phyloP scores from a whole-genome alignment of 495 filamentous ascomycete genomes.

The Lasiosphaeria ovina region DNA sequence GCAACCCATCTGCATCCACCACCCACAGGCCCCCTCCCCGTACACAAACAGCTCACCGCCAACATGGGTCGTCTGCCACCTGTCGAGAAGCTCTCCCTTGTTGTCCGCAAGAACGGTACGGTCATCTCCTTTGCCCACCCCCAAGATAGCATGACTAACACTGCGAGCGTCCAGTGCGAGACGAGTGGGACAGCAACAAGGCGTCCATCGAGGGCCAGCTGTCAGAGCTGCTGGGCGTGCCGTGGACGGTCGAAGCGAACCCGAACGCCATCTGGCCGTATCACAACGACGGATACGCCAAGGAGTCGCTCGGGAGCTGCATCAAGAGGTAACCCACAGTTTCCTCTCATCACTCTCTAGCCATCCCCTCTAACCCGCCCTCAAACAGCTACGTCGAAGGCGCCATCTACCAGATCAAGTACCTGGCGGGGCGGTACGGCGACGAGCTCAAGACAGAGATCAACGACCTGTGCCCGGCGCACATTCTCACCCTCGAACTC shows the following conservation, averaged over 20 bases:
- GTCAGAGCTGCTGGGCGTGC: conserved; percentile 38
- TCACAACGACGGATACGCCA: conserved; percentile 46
- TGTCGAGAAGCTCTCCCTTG: conserved; percentile 54
- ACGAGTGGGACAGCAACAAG: conserved; percentile 51
- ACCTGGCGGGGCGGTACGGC: conserved; percentile 33
- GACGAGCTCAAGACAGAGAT: conserved; percentile 43
- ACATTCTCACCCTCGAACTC: conserved; percentile 47
- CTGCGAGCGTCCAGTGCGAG: conserved; percentile 40
- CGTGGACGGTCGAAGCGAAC: conserved; percentile 50
- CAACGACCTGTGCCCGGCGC: conserved; percentile 45
- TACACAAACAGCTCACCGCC: conserved; percentile 3
- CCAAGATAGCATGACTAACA: conserved; percentile 5
- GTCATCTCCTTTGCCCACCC: neutral
- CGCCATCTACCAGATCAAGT: conserved; percentile 41
- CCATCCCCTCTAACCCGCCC: neutral
- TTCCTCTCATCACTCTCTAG: neutral
- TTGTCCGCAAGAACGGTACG: conserved; percentile 51
- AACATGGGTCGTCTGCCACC: conserved; percentile 41
- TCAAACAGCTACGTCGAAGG: conserved; percentile 42
- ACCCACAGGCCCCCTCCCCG: neutral
- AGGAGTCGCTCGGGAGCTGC: conserved; percentile 44
- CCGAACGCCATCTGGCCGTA: conserved; percentile 49
- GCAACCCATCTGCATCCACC: conserved; percentile 1
- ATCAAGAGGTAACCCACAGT: conserved; percentile 36
- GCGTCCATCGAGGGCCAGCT: conserved; percentile 42